These are phyloP conservation scores for Pterocarpus macrocarpus DNA, from an alignment of 306 rosid genomes.

Conservation along the genomic window DNA sequence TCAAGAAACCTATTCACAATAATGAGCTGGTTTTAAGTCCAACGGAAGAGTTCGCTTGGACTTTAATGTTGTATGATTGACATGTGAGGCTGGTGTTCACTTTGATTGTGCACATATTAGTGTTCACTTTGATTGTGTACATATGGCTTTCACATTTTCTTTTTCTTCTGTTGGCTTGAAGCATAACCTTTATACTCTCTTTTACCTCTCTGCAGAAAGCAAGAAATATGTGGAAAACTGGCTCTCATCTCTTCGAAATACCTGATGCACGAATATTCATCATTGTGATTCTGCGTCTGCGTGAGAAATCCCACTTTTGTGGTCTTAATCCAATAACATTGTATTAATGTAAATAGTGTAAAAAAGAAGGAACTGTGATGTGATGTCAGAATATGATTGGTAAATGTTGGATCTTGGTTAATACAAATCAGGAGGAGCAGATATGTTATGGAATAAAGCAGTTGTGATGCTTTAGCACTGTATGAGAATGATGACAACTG, in stretches of 20 bases:
- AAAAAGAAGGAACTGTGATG: conserved; percentile 19
- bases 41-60: conserved; percentile 17
- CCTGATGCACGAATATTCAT: conserved; percentile 52
- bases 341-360: conserved; percentile 51
- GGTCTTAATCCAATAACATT: conserved; percentile 37
- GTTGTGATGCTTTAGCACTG: conserved; percentile 39
- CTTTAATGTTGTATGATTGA: conserved; percentile 15
- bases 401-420: conserved; percentile 38
- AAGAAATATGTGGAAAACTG: conserved; percentile 80
- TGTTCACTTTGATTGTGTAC: conserved; percentile 21
- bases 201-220: conserved; percentile 66
- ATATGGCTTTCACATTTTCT: conserved; percentile 19
- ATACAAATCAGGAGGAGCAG: conserved; percentile 42
- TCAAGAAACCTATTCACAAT: conserved; percentile 11
- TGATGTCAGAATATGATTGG: conserved; percentile 51
- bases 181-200: conserved; percentile 29
- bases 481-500: conserved; percentile 37
- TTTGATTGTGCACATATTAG: conserved; percentile 19
- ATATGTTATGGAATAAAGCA: conserved; percentile 48
- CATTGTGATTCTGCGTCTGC: conserved; percentile 38
- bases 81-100: conserved; percentile 22
- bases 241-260: conserved; percentile 78
- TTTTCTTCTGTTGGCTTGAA: conserved; percentile 30
- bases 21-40: conserved; percentile 19
- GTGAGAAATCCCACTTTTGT: conserved; percentile 35